Percentiles rank a stretch among this genome's conserved stretches.
Evolutionary conservation across 2,329 filamentous ascomycete genomes (phyloP).

Genomic region (Ophiocordyceps camponoti-saundersi): DNA sequence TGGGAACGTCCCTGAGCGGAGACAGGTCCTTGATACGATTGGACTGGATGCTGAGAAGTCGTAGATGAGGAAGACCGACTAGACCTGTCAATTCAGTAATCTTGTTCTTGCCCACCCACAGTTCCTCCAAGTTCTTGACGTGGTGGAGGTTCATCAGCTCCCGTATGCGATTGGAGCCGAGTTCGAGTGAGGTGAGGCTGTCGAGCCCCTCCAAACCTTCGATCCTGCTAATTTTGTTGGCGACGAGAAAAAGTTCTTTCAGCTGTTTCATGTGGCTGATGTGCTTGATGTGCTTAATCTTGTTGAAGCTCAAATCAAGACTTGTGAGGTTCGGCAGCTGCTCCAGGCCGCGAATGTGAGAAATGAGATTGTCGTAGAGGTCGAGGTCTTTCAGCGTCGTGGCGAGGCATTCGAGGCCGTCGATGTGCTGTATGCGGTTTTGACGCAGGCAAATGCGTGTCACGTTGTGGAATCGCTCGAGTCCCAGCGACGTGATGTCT

Average conservation of each 20-base stretch:
- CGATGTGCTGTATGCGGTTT: slow-evolving; percentile 70
- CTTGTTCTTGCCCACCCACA: slow-evolving; percentile 96
- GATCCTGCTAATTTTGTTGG: slow-evolving; percentile 83
- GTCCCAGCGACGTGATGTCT: slow-evolving; percentile 59
- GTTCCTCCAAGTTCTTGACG: slow-evolving; percentile 61
- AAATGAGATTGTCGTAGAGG: slow-evolving; percentile 90
- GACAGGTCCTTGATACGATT: slow-evolving; percentile 73
- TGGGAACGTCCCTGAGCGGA: slow-evolving; percentile 55
- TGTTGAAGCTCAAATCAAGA: slow-evolving; percentile 94
- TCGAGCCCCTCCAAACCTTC: slow-evolving; percentile 64
- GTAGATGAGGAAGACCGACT: slow-evolving; percentile 57
- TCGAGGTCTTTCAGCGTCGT: slow-evolving; percentile 67
- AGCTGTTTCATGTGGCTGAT: slow-evolving; percentile 61
- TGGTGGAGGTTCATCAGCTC: slow-evolving; percentile 74
- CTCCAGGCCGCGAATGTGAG: slow-evolving; percentile 72
- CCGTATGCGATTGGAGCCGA: slow-evolving; percentile 82
- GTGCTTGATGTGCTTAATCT: slow-evolving; percentile 96
- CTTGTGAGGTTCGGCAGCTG: slow-evolving; percentile 56
- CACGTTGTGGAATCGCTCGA: slow-evolving; percentile 68
- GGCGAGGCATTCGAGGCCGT: slow-evolving; percentile 51
- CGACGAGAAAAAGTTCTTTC: slow-evolving; percentile 77
- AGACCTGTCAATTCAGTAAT: slow-evolving; percentile 72
- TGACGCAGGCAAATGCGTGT: slow-evolving; percentile 77
- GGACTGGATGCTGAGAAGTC: slow-evolving; percentile 84
- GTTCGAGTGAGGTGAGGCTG: slow-evolving; percentile 66